Percentiles rank a stretch among this genome's conserved stretches.
phyloP scores from a whole-genome alignment of 2,329 filamentous ascomycete species.

The Penicillium nordicum region DNA sequence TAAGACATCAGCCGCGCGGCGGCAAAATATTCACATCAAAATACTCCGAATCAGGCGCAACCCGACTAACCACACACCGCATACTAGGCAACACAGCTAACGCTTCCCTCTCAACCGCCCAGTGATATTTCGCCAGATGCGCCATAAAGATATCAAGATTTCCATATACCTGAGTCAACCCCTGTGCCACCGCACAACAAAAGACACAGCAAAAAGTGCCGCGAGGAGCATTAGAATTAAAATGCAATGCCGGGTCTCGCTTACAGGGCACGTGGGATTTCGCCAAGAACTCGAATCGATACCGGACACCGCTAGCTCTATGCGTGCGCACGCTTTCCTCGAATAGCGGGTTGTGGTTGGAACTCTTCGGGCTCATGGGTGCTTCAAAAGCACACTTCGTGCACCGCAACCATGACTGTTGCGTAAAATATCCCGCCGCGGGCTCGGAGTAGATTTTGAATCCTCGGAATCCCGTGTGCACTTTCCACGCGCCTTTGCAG shows the following conservation, averaged over 20 bases:
- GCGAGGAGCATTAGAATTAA: background rate
- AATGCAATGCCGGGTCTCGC: slow-evolving; percentile 7
- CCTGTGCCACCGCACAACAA: slow-evolving; percentile 41
- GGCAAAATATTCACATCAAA: slow-evolving; percentile 50
- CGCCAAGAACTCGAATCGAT: slow-evolving; percentile 48
- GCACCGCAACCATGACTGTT: slow-evolving; percentile 38
- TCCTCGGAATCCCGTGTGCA: slow-evolving; percentile 24
- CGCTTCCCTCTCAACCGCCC: slow-evolving; percentile 18
- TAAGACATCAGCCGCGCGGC: background rate
- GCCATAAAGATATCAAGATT: slow-evolving; percentile 44
- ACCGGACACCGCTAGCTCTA: slow-evolving; percentile 37
- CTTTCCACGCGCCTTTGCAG: slow-evolving; percentile 47
- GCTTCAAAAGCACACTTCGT: slow-evolving; percentile 46
- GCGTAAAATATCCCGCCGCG: slow-evolving; percentile 22
- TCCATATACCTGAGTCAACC: slow-evolving; percentile 36
- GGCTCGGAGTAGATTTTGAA: slow-evolving; percentile 17
- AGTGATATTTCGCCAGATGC: slow-evolving; percentile 42
- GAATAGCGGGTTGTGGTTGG: slow-evolving; percentile 14
- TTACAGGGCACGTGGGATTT: slow-evolving; percentile 44
- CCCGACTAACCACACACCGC: slow-evolving; percentile 43
- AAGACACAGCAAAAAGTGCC: slow-evolving; percentile 46
- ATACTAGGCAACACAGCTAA: slow-evolving; percentile 36
- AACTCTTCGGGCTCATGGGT: slow-evolving; percentile 20
- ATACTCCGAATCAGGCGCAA: slow-evolving; percentile 40
- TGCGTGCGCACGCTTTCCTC: slow-evolving; percentile 31